phyloP scores from a whole-genome alignment of 768 basidiomycete species.

The Nevesoporus exiguus region DNA sequence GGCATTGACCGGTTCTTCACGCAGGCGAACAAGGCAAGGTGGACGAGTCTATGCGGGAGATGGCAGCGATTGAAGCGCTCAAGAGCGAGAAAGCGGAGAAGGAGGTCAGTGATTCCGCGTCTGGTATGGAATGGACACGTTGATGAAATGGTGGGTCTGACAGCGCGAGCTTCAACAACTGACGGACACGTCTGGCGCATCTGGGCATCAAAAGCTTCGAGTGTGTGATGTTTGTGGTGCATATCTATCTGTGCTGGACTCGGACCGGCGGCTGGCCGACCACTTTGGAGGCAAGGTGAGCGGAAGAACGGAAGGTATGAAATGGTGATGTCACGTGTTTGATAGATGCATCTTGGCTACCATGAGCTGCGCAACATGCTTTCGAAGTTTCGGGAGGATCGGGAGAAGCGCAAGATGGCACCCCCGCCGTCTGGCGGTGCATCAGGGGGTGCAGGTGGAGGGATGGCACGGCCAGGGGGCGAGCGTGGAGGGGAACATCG shows the following conservation, averaged over 20 bases:
- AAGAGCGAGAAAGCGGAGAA: conserved; percentile 96
- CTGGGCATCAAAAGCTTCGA: conserved; percentile 98
- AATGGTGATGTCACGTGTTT: conserved; percentile 28
- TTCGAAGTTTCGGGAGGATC: conserved; percentile 83
- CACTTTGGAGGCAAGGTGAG: conserved; percentile 99
- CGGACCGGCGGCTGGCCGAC: conserved; percentile 96
- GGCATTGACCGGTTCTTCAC: conserved; percentile 2
- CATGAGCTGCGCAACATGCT: conserved; percentile 97
- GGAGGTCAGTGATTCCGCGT: conserved; percentile 52
- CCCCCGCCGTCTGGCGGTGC: conserved; percentile 42
- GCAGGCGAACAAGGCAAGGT: conserved; percentile 98
- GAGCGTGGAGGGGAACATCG: conserved; percentile 53
- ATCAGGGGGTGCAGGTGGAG: conserved; percentile 35
- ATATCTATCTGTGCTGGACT: conserved; percentile 97
- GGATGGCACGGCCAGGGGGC: conserved; percentile 40
- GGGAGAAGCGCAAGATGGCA: conserved; percentile 72
- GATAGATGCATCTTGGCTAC: conserved; percentile 97
- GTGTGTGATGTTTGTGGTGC: conserved; percentile 99
- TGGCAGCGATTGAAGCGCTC: conserved; percentile 95
- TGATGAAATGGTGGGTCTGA: conserved; percentile 13
- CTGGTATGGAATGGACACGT: neutral
- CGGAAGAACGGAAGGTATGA: conserved; percentile 19
- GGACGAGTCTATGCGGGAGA: conserved; percentile 97
- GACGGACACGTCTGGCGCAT: conserved; percentile 97
- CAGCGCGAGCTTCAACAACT: conserved; percentile 93